Percentiles rank a stretch among this genome's conserved stretches.
Evolutionary conservation across 208 protist species (phyloP).

Genomic region (Wallacemonas sp.): DNA sequence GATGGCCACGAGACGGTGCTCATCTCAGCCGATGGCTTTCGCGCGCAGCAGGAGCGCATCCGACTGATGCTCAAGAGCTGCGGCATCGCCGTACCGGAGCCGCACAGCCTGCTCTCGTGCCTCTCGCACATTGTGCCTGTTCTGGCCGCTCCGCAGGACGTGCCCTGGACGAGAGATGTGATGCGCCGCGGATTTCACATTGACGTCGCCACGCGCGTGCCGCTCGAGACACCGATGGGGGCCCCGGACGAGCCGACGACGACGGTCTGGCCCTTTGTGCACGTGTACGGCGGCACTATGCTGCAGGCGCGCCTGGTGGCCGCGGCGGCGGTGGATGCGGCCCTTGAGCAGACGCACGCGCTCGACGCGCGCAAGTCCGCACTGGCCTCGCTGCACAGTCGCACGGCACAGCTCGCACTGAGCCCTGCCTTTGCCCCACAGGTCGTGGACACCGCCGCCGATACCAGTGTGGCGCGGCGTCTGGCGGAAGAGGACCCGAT

Average conservation of each 20-base stretch:
- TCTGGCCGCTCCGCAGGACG: slow-evolving; percentile 29
- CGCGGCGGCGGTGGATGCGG: slow-evolving; percentile 51
- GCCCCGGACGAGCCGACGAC: not conserved
- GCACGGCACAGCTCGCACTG: slow-evolving; percentile 39
- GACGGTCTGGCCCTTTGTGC: slow-evolving; percentile 30
- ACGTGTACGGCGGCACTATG: slow-evolving; percentile 73
- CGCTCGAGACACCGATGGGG: too few species aligned
- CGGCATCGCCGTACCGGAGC: slow-evolving; percentile 48
- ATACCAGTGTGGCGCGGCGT: too few species aligned
- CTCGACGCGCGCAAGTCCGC: slow-evolving; percentile 16
- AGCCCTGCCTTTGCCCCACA: not conserved
- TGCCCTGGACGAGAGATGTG: slow-evolving; percentile 51
- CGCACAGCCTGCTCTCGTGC: slow-evolving; percentile 57
- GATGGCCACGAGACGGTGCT: not conserved
- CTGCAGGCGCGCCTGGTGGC: slow-evolving; percentile 60
- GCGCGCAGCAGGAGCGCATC: slow-evolving; percentile 39
- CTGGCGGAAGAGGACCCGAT: slow-evolving; percentile 4
- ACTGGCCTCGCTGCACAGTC: slow-evolving; percentile 18
- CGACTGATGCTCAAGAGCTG: slow-evolving; percentile 32
- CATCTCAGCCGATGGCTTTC: slow-evolving; percentile 31
- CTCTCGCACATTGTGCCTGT: slow-evolving; percentile 53
- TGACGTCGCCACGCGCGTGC: slow-evolving; percentile 25
- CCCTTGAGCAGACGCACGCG: slow-evolving; percentile 30
- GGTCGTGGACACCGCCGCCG: not conserved
- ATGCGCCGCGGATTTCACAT: slow-evolving; percentile 57